Evolutionary conservation across 1,139 yeast genomes (phyloP).

Genomic region (Scheffersomyces illinoinensis): DNA sequence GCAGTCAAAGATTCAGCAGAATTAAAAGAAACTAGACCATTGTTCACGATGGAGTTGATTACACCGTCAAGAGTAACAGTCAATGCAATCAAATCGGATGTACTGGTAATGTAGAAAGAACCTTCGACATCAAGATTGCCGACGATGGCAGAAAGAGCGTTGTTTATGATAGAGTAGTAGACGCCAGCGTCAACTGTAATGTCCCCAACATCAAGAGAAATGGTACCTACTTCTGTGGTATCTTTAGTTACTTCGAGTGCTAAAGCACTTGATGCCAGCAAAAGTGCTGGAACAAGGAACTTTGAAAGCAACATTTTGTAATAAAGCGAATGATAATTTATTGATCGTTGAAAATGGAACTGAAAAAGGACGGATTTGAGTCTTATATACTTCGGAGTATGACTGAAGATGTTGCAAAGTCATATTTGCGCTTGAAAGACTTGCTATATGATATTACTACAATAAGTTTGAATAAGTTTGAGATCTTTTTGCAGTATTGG

Average conservation of each 20-base stretch:
- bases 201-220: conserved; percentile 7
- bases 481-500: too few relatives aligned
- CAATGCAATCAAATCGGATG: conserved; percentile 7
- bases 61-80: conserved; percentile 9
- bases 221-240: conserved; percentile 11
- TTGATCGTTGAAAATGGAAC: too few relatives aligned
- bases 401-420: too few relatives aligned
- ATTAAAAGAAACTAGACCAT: conserved; percentile 12
- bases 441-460: too few relatives aligned
- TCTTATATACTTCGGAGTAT: too few relatives aligned
- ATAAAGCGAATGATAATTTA: too few relatives aligned
- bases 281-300: conserved; percentile 2
- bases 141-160: conserved; percentile 8
- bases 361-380: too few relatives aligned
- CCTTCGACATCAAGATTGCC: conserved; percentile 12
- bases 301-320: conserved; percentile 6
- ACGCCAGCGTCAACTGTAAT: conserved; percentile 11
- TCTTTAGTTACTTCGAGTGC: conserved; percentile 6
- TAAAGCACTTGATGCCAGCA: conserved; percentile 3
- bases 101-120: conserved; percentile 11
- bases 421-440: too few relatives aligned
- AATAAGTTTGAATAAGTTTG: too few relatives aligned
- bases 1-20: conserved; percentile 9
- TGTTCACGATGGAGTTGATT: conserved; percentile 7
- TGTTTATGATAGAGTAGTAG: conserved; percentile 14